Conservation (phyloP, 2,329 filamentous ascomycete genomes). For the Sporothrix brunneoviolacea region DNA sequence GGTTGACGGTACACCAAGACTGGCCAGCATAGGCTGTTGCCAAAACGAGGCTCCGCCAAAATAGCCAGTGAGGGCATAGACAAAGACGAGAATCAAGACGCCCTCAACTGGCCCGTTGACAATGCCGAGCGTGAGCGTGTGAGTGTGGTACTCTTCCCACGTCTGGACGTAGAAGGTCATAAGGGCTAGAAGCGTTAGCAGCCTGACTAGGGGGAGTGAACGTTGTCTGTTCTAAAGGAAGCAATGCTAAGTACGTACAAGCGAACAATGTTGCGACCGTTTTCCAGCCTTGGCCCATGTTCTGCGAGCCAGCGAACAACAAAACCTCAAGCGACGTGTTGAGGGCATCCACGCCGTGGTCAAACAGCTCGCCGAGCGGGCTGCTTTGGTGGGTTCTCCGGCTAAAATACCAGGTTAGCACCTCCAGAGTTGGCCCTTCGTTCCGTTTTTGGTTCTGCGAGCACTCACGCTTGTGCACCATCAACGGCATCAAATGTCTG, state of each 20-base stretch:
- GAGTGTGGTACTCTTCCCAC: conserved; percentile 99
- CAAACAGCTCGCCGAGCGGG: conserved; percentile 90
- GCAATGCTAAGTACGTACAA: conserved; percentile 54
- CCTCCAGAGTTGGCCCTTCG: not conserved
- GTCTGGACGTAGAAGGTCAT: conserved; percentile 98
- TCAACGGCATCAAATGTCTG: conserved; percentile 98
- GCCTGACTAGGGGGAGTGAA: too few species aligned
- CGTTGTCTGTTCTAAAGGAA: too few species aligned
- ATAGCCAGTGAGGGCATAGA: conserved; percentile 78
- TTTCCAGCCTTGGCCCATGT: conserved; percentile 86
- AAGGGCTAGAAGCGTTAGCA: conserved; percentile 49
- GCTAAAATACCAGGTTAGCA: conserved; percentile 33
- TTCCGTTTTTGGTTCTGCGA: too few species aligned
- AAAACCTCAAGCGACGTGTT: conserved; percentile 93
- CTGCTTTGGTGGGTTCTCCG: conserved; percentile 87
- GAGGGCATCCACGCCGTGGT: conserved; percentile 93
- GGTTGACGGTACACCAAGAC: conserved; percentile 60
- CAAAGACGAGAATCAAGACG: conserved; percentile 71
- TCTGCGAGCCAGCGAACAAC: conserved; percentile 86
- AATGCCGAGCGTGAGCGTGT: conserved; percentile 85
- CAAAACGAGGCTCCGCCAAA: conserved; percentile 89
- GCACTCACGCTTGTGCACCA: conserved; percentile 77
- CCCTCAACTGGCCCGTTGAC: conserved; percentile 95
- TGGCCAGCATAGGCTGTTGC: conserved; percentile 72
- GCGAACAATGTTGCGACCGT: conserved; percentile 79